phyloP scores from a whole-genome alignment of 371 early-diverging fungal genomes.

The Mortierella sp. region DNA sequence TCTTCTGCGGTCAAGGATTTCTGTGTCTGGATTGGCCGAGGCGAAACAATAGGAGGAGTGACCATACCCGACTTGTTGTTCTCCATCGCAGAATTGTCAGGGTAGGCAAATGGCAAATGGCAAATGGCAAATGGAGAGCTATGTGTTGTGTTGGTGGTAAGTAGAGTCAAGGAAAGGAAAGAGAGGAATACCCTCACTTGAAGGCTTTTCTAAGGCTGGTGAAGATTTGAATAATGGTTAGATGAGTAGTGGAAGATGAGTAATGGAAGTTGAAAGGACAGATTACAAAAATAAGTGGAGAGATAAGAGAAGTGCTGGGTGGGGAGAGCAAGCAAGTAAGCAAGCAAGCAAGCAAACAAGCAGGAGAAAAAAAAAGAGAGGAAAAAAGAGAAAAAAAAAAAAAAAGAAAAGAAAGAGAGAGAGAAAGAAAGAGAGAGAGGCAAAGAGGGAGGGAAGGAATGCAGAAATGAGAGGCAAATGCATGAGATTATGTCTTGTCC shows the following conservation, averaged over 20 bases:
- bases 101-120: neutral
- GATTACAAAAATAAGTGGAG: conserved; percentile 9
- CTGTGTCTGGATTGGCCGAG: conserved; percentile 45
- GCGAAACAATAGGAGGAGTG: conserved; percentile 50
- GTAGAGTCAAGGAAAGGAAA: neutral
- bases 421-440: neutral
- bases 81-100: conserved; percentile 18
- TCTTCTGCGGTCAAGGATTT: conserved; percentile 19
- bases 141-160: neutral
- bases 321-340: neutral
- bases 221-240: neutral
- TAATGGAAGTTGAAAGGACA: neutral
- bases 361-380: neutral
- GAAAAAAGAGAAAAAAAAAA: neutral
- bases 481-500: neutral
- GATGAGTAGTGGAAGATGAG: neutral
- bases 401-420: neutral
- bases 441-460: neutral
- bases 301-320: conserved; percentile 13
- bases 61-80: conserved; percentile 44
- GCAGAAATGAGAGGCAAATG: neutral
- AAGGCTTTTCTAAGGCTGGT: neutral
- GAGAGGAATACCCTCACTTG: neutral
- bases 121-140: neutral
- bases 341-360: neutral